Evolutionary conservation across 208 protist species (phyloP), one percentile per base, ranked within the genome.

Genomic region (Crithidia sp.): DNA sequence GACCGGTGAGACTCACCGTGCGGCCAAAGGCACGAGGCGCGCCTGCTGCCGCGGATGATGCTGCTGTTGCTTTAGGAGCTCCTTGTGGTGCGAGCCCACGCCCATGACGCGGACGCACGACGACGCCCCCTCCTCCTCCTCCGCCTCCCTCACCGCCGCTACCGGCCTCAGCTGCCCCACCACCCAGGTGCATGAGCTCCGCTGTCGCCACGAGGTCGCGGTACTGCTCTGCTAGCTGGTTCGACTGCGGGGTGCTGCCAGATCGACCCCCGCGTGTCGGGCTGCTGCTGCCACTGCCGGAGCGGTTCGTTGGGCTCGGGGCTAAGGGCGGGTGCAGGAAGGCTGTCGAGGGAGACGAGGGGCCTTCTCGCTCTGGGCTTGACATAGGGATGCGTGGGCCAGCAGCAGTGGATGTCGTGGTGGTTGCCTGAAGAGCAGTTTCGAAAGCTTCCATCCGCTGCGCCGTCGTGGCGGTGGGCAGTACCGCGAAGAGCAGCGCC

Each of bases 361-460:
- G 50, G 49, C 43, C 13, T 2, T 52, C 44, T 28, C 67, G 39
- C 69, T 74, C 44, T 47, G 5, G 62, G 28, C 28, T 28, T 1
- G 28, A 28, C 28, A 28, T 28, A 28, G 28, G 28, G 28, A 28
- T 28, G 28, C 28, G 28, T 28, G 59, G 47, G 5, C 17, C 49
- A 7, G 65, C 79, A 8, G 54, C 79, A 6, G 44, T 47, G 8
- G 54, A 17, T 7, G 6, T 37, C 2, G 57, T 65, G 14, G 57
- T 45, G 37, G 57, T 10, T 12, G 28, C 28, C 28, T 71, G 75
- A 45, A 92, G 74, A 0, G 90, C 64, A 13, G 64, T n/a, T 67
- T 93, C 84, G 65, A 92, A 90, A 28, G 77, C 73, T 13, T 70
- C 39, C 47, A 89, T 86, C 79, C 89, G 91, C 54, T 90, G 84